phyloP scores from a whole-genome alignment of 1,284 basidiomycete genomes.

The Meripilus lineatus region DNA sequence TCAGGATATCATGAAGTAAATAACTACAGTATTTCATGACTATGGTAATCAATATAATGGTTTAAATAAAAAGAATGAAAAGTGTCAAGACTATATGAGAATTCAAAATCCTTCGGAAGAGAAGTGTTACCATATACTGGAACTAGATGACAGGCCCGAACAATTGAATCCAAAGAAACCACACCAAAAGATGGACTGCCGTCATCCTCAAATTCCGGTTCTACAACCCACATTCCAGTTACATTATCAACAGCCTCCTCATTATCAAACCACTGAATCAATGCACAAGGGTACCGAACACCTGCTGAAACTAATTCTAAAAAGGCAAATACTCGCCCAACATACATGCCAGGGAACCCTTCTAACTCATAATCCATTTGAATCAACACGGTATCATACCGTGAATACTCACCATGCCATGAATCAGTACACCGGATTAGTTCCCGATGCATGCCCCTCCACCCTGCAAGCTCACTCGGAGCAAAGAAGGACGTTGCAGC shows the following conservation, averaged over 20 bases:
- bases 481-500: conserved; percentile 25
- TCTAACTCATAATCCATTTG: too few relatives aligned
- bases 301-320: conserved; percentile 6
- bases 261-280: conserved; percentile 17
- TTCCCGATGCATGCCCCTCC: conserved; percentile 24
- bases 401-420: conserved; percentile 2
- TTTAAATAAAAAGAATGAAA: too few relatives aligned
- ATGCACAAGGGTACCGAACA: conserved; percentile 13
- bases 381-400: conserved; percentile 5
- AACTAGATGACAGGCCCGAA: conserved; percentile 9
- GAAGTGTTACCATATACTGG: background rate
- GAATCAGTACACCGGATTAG: conserved; percentile 19
- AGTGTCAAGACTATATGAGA: too few relatives aligned
- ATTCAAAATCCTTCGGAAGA: too few relatives aligned
- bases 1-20: too few relatives aligned
- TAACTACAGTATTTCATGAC: too few relatives aligned
- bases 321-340: conserved; percentile 11
- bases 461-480: conserved; percentile 25
- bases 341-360: conserved; percentile 3
- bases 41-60: too few relatives aligned
- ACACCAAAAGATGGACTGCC: conserved; percentile 6
- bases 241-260: conserved; percentile 13
- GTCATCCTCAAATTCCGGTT: conserved; percentile 21
- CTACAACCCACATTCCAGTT: too few relatives aligned
- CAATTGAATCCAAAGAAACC: conserved; percentile 6